Base-by-base conservation (phyloP, 2,329 filamentous ascomycete species). In the Pseudohalonectria lignicola region DNA sequence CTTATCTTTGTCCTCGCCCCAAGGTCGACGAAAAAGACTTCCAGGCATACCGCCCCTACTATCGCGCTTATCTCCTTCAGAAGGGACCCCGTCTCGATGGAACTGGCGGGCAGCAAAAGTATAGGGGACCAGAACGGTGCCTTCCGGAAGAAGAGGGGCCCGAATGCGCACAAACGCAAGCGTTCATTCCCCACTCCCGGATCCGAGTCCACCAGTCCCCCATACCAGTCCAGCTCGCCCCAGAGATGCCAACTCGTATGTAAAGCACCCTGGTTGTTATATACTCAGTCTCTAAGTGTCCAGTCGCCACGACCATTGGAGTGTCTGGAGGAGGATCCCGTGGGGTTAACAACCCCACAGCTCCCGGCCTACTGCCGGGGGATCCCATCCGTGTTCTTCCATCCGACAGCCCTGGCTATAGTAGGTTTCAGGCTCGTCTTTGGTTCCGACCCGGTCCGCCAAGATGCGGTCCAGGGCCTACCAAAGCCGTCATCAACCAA, bases 21-120 rank as follows among this genome's bases (percentile, higher is more conserved):
- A 20, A 33, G 21, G 25, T 15, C 31, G 28, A 11, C 37, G 15
- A 21, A 12, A 26, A 26, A 26, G 12, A 26, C 23, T 17, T 17
- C 32, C 26, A 18, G 37, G 37, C 37, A 39, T 39, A 33, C 29
- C 33, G 37, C 40, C 37, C 40, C 38, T 42, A 39, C 40, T 42
- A 42, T 42, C 40, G 33, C 37, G 40, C 40, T 42, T 42, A 32
- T 42, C 40, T 42, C 40, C 40, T 42, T 42, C 40, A 42, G 40
- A 42, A 42, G 38, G 37, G 37, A 32, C 40, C 40, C 40, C 40
- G 37, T 29, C 15, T 42, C 36, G 30, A 37, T 18, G 36, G 40
- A 15, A 39, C 39, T 32, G 39, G 33, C 39, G 29, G 33, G 15
- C 5, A n/a, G n/a, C n/a, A n/a, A n/a, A n/a, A 34, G n/a, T n/a